Evolutionary conservation across 345 rosid genomes (phyloP), one percentile per base, ranked within the genome.

Genomic region (Acer negundo): DNA sequence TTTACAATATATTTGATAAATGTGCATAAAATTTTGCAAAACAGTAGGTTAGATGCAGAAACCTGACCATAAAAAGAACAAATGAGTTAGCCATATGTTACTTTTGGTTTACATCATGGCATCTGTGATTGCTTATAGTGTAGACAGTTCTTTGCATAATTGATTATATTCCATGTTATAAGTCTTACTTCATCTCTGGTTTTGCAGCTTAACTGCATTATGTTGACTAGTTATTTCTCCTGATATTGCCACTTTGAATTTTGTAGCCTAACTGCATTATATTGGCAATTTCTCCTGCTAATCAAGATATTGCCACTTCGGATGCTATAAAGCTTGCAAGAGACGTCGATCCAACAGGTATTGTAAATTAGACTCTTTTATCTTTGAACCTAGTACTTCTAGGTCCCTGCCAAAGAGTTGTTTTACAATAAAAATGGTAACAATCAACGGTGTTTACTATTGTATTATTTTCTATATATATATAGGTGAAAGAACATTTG

Each of bases 271-370:
- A 89, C 87, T 82, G 94, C 90, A 92, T 96, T 84, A 94, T 96
- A 85, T 90, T 96, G 92, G 99, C 99, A 49, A 91, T 96, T 70
- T 91, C 99, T 80, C 99, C 99, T 63, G 99, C 99, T 12, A 96
- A 96, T 91, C 99, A 96, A 90, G 99, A 96, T 82, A 96, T 96
- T 88, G 99, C 99, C 67, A 96, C 99, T 63, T 94, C 99, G 62
- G 99, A 96, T 79, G 99, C 99, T 66, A 96, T 96, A 79, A 96
- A 96, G 84, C 97, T 96, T 46, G 99, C 99, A 64, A 91, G 97
- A 87, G 99, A 96, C 90, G 99, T 96, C 74, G 99, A 96, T 89
- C 98, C 99, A 74, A 64, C 98, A 81, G 99, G 99, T 96, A 83
- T 59, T 59, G 58, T 15, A 61, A 42, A 58, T 72, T 59, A 63